These are phyloP conservation scores for Phialocephala subalpina DNA, from an alignment of 2,329 filamentous ascomycete genomes.

Conservation along the genomic window DNA sequence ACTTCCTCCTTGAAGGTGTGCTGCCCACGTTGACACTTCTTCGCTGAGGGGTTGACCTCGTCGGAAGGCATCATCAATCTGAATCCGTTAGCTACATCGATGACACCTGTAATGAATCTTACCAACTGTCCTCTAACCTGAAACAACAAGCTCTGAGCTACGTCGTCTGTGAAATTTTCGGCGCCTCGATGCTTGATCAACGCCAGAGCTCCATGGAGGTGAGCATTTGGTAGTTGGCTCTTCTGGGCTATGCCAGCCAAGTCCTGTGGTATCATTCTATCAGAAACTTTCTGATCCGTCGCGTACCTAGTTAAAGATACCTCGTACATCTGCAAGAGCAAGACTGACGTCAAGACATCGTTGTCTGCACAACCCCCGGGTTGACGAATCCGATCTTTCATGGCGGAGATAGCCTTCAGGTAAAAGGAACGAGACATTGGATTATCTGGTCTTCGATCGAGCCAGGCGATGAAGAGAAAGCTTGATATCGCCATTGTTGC, in stretches of 20 bases:
- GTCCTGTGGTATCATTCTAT: background rate
- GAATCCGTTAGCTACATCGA: background rate
- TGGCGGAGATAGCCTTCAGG: slow-evolving; percentile 4
- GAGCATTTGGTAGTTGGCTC: slow-evolving; percentile 7
- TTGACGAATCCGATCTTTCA: slow-evolving; percentile 18
- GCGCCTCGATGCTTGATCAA: slow-evolving; percentile 24
- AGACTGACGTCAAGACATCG: slow-evolving; percentile 20
- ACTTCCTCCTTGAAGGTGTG: background rate
- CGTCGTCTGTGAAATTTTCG: slow-evolving; percentile 9
- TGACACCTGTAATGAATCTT: background rate
- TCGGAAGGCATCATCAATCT: slow-evolving; percentile 17
- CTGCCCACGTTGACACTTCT: slow-evolving; percentile 15
- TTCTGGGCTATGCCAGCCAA: slow-evolving; percentile 11
- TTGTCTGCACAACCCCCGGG: slow-evolving; percentile 12
- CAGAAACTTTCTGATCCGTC: background rate
- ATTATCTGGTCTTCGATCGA: slow-evolving; percentile 16
- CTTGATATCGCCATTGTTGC: slow-evolving; percentile 20
- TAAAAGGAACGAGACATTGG: slow-evolving; percentile 18
- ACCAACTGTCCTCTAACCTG: slow-evolving; percentile 21
- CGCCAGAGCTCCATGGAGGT: slow-evolving; percentile 23
- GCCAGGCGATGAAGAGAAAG: slow-evolving; percentile 17
- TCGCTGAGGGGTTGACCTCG: background rate
- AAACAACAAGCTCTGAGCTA: slow-evolving; percentile 12
- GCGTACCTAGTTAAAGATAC: background rate
- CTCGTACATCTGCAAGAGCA: slow-evolving; percentile 26